phyloP scores from a whole-genome alignment of 345 rosid genomes.

The Kandelia obovata region DNA sequence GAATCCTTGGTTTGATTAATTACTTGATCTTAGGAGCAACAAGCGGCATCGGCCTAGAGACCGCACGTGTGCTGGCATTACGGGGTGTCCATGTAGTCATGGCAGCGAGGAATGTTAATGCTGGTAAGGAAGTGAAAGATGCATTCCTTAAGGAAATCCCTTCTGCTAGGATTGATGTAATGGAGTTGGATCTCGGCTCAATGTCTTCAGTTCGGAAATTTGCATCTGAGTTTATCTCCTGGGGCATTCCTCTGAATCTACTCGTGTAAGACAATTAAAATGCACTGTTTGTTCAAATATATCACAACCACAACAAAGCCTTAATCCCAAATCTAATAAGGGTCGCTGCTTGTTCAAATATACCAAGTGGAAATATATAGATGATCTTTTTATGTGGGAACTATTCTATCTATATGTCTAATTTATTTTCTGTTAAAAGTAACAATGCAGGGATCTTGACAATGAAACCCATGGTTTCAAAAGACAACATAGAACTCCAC shows the following conservation, averaged over 20 bases:
- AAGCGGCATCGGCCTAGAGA: conserved; percentile 19
- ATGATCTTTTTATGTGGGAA: not conserved
- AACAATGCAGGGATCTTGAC: conserved; percentile 64
- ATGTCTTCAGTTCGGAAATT: conserved; percentile 17
- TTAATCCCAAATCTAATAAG: not conserved
- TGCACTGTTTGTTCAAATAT: too few species aligned
- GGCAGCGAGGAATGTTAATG: conserved; percentile 20
- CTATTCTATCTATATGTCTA: not conserved
- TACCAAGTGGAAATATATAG: not conserved
- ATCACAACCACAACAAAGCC: too few species aligned
- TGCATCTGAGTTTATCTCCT: conserved; percentile 14
- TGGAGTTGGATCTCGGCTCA: conserved; percentile 21
- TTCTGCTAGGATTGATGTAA: conserved; percentile 19
- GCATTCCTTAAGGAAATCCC: conserved; percentile 19
- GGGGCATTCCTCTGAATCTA: conserved; percentile 16
- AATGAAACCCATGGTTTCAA: conserved; percentile 40
- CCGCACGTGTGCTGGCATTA: conserved; percentile 13
- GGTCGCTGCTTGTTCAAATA: not conserved
- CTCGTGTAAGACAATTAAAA: conserved; percentile 21
- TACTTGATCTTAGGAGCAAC: conserved; percentile 16
- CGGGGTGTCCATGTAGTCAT: conserved; percentile 4
- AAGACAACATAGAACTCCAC: conserved; percentile 51
- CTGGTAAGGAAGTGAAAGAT: conserved; percentile 14
- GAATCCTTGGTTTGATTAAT: not conserved
- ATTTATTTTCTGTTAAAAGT: conserved; percentile 25